Percentiles rank a stretch among this genome's conserved stretches.
Evolutionary conservation across 495 filamentous ascomycete genomes (phyloP).

Genomic region (Cairneyella variabilis): DNA sequence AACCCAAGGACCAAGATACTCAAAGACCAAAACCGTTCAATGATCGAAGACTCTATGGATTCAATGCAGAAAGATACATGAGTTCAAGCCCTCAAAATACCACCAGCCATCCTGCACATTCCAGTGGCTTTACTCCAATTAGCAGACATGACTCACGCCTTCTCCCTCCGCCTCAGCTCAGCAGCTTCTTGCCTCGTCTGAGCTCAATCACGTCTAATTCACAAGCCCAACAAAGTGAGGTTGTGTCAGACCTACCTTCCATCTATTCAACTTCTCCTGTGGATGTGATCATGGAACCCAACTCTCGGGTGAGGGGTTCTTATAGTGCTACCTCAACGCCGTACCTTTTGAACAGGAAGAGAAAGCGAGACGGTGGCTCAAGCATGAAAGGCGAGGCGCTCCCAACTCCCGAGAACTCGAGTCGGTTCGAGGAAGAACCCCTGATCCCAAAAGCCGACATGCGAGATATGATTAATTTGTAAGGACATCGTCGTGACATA

Average conservation of each 20-base stretch:
- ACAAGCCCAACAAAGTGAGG: too few species aligned
- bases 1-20: too few species aligned
- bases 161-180: too few species aligned
- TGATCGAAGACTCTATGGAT: too few species aligned
- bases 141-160: background rate
- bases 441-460: slow-evolving; percentile 1
- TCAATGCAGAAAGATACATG: too few species aligned
- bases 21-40: too few species aligned
- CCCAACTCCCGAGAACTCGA: background rate
- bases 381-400: background rate
- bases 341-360: background rate
- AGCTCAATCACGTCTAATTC: too few species aligned
- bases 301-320: background rate
- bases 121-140: background rate
- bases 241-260: slow-evolving; percentile 5
- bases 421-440: background rate
- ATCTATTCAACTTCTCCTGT: slow-evolving; percentile 6
- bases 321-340: background rate
- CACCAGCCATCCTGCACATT: background rate
- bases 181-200: too few species aligned
- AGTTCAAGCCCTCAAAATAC: background rate
- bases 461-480: slow-evolving; percentile 8
- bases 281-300: background rate
- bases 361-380: background rate
- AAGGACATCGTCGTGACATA: background rate